Evolutionary conservation across 768 basidiomycete species (phyloP), one percentile per base, ranked within the genome.

Genomic region (Pilatotrama ljubarskyi): DNA sequence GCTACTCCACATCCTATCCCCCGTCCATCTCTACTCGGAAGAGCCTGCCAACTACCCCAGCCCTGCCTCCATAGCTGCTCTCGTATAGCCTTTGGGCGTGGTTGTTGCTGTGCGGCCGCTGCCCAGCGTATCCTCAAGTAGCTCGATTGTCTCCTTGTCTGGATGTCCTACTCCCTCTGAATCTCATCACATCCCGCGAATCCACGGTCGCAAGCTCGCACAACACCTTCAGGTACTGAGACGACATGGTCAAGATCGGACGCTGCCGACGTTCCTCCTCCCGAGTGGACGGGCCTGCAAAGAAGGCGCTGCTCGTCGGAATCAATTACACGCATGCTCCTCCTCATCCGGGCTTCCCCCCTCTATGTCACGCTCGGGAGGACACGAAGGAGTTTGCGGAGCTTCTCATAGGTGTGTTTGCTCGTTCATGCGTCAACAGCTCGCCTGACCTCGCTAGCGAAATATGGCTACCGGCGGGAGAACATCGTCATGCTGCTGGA

Each of bases 301-400:
- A 62, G 55, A 62, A 58, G 55, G 64, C 61, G 5, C 64, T 66
- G 8, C 40, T 66, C 37, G 63, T 66, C 42, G 64, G 61, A 13
- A 66, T 66, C 59, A 59, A 66, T 51, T 66, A 66, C 29, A 25
- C 36, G 29, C 35, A 26, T 17, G 43, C 50, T 2, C 50, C 60
- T 32, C 41, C 37, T 13, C 22, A 47, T 20, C 20, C 49, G 2
- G 54, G 37, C 14, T 58, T 43, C n/a, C n/a, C 36, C 15, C 53
- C 50, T 6, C 48, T 66, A 9, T 26, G 24, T 15, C 61, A 55
- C 14, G 55, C 64, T 5, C 64, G 51, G 22, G 42, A 50, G n/a
- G 64, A 66, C 48, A 52, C 64, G 20, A 56, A 46, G 53, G 61
- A 42, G 5, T 58, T 66, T 46, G 42, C 36, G 20, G 43, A 57